A percentile compares a stretch with the other conserved stretches of the same genome.
Conservation (phyloP, 768 basidiomycete species). For the Russula sp. region DNA sequence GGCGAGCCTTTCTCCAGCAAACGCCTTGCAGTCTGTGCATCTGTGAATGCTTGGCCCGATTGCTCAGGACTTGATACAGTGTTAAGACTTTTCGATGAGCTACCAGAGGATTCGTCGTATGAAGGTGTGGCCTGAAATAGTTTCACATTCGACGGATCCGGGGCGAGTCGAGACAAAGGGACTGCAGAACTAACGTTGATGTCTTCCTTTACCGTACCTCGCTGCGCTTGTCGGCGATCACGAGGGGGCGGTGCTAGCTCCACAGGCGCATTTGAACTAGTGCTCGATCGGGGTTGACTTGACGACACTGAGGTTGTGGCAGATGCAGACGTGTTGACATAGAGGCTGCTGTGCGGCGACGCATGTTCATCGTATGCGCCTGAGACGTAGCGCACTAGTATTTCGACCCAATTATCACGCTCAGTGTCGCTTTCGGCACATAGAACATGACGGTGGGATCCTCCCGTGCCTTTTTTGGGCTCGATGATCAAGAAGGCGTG, state of each 20-base stretch:
- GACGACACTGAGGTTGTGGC: conserved; percentile 33
- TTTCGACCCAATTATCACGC: conserved; percentile 92
- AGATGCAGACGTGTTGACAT: conserved; percentile 30
- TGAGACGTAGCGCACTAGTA: conserved; percentile 83
- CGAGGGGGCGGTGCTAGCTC: conserved; percentile 37
- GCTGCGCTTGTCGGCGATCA: conserved; percentile 31
- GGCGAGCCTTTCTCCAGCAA: conserved; percentile 48
- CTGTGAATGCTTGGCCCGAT: conserved; percentile 36
- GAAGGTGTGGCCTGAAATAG: conserved; percentile 49
- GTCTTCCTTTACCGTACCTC: conserved; percentile 57
- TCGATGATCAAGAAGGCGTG: conserved; percentile 98
- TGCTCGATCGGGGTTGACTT: conserved; percentile 57
- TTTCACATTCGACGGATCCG: conserved; percentile 56
- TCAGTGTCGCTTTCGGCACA: conserved; percentile 96
- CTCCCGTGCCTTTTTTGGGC: conserved; percentile 67
- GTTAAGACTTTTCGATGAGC: conserved; percentile 45
- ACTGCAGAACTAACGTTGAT: conserved; percentile 51
- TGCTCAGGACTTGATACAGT: conserved; percentile 48
- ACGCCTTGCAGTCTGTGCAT: conserved; percentile 43
- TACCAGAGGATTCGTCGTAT: conserved; percentile 32
- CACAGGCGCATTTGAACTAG: conserved; percentile 46
- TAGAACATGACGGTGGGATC: conserved; percentile 80
- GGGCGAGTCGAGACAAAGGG: conserved; percentile 55
- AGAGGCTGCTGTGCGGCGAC: conserved; percentile 24
- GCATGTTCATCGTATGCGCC: conserved; percentile 67